Evolutionary conservation across 306 rosid species (phyloP).

Genomic region (Arachis hypogaea): DNA sequence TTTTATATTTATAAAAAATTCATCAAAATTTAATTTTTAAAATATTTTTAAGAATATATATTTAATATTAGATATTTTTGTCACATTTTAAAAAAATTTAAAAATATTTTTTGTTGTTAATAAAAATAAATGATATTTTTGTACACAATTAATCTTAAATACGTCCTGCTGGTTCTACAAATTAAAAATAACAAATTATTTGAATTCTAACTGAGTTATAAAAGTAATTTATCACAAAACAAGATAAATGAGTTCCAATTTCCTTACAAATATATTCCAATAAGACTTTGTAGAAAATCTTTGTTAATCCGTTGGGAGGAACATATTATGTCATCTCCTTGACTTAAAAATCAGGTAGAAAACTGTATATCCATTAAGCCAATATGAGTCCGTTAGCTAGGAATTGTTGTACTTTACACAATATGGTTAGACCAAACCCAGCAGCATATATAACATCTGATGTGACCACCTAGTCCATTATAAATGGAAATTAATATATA

Average conservation of each 20-base stretch:
- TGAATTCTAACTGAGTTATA: too few relatives aligned
- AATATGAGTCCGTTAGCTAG: slow-evolving; percentile 42
- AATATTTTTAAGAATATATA: too few relatives aligned
- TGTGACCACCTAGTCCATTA: slow-evolving; percentile 35
- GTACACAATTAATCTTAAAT: too few relatives aligned
- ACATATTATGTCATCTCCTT: slow-evolving; percentile 40
- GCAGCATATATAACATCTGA: neutral
- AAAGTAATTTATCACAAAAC: too few relatives aligned
- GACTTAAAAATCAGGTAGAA: slow-evolving; percentile 39
- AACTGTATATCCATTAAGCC: slow-evolving; percentile 33
- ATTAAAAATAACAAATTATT: too few relatives aligned
- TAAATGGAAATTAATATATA: neutral
- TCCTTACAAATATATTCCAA: slow-evolving; percentile 5
- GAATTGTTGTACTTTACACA: slow-evolving; percentile 47
- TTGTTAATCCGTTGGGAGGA: slow-evolving; percentile 34
- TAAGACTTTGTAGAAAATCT: neutral
- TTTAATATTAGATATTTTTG: too few relatives aligned
- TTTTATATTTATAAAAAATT: too few relatives aligned
- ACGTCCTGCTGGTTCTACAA: too few relatives aligned
- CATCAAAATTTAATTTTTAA: too few relatives aligned
- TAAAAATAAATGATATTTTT: too few relatives aligned
- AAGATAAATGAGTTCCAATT: neutral
- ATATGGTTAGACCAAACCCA: slow-evolving; percentile 51
- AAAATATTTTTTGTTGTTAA: too few relatives aligned
- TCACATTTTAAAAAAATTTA: too few relatives aligned